Evolutionary conservation across 768 basidiomycete species (phyloP), one percentile per base, ranked within the genome.

Genomic region (Cyclocybe cylindracea): DNA sequence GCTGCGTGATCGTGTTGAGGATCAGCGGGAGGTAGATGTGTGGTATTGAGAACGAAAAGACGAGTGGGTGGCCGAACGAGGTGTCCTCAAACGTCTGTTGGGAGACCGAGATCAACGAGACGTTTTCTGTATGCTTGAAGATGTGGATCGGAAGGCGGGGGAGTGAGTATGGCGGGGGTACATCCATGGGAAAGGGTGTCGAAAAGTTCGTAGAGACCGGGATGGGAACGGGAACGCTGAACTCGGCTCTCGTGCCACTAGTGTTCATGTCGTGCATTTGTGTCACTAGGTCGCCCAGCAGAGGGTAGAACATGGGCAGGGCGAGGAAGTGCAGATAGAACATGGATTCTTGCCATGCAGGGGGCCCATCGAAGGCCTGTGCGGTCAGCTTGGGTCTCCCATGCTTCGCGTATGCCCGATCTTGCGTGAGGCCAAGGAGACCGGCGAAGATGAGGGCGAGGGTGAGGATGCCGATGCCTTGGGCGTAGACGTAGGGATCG

Each of bases 271-370:
- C 55, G 2, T 60, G 51, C 19, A 83, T 64, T 57, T 87, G 86
- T 0, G 63, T 49, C 7, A 60, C 39, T 50, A 93, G 73, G 61
- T 80, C 81, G 14, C 72, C 60, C 1, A 82, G 71, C 36, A 89
- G 72, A 50, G 82, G 81, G 52, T 78, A 53, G 71, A 94, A 93
- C 76, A 92, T 77, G 5, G 90, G 91, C 10, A 94, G 76, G 10
- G 85, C 82, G 47, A 93, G 80, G 61, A 86, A 83, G 68, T 94
- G 91, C 16, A 91, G 77, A 72, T 94, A 98, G 72, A 96, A 98
- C 82, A 98, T 84, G 44, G 84, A 86, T 70, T 97, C 94, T 62
- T 88, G 83, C 94, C 94, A 97, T 39, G 81, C 66, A 0, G 68
- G 48, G 13, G 63, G 50, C 1, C 48, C 55, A 5, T 58, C 50